These are phyloP conservation scores for Capronia americana DNA, from an alignment of 2,329 filamentous ascomycete genomes.

Conservation along the genomic window DNA sequence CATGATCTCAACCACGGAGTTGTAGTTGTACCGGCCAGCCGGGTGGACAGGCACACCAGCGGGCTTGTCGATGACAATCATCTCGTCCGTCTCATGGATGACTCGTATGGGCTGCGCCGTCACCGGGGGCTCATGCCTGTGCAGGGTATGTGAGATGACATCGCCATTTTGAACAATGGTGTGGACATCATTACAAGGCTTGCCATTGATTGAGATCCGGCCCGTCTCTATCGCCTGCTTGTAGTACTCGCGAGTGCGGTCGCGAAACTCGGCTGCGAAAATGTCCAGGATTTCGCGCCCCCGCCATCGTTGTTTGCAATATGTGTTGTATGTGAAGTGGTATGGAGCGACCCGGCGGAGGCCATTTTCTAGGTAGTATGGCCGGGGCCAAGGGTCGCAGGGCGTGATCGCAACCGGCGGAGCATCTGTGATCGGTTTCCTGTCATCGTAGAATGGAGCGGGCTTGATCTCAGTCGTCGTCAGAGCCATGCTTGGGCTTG, in stretches of 20 bases:
- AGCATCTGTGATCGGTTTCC: constrained; percentile 33
- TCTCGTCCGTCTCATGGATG: constrained; percentile 87
- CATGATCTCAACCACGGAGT: constrained; percentile 93
- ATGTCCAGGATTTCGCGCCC: constrained; percentile 81
- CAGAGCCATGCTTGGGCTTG: constrained; percentile 48
- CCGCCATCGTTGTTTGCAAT: constrained; percentile 92
- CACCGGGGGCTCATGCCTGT: constrained; percentile 94
- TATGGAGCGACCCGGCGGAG: constrained; percentile 85
- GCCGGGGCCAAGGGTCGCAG: constrained; percentile 64
- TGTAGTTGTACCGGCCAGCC: constrained; percentile 93
- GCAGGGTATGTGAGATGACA: constrained; percentile 87
- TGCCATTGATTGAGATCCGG: constrained; percentile 79
- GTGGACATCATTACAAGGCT: constrained; percentile 56
- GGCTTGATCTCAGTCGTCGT: constrained; percentile 36
- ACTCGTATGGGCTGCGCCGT: constrained; percentile 79
- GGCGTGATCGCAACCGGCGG: constrained; percentile 37
- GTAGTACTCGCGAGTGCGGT: constrained; percentile 85
- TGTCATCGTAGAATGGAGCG: constrained; percentile 28
- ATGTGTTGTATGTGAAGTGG: constrained; percentile 92
- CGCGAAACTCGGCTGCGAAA: constrained; percentile 89
- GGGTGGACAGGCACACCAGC: constrained; percentile 94
- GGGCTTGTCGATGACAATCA: constrained; percentile 97
- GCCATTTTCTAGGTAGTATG: constrained; percentile 84
- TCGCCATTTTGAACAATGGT: constrained; percentile 71
- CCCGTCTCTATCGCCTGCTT: constrained; percentile 79